A percentile compares a stretch with the other conserved stretches of the same genome.
These are phyloP conservation scores for Candida qinlingensis DNA, from an alignment of 805 yeast species.

Conservation along the genomic window DNA sequence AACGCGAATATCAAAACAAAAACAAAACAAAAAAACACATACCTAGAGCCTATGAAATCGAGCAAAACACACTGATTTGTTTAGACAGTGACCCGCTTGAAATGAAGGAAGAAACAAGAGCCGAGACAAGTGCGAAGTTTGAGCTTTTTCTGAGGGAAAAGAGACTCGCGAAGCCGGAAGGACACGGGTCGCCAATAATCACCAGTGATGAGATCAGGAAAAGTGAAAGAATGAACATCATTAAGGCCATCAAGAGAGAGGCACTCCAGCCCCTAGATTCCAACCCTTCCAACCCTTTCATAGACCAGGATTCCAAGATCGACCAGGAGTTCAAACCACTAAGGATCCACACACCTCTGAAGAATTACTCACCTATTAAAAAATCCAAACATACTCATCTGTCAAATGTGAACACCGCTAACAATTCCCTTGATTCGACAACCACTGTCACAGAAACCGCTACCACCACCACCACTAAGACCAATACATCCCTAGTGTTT, in stretches of 20 bases:
- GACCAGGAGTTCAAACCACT: conserved; percentile 6
- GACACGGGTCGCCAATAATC: not conserved
- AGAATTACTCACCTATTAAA: conserved; percentile 17
- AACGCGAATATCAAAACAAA: not conserved
- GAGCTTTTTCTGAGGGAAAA: not conserved
- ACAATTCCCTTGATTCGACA: not conserved
- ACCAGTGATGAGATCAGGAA: not conserved
- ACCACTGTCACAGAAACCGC: not conserved
- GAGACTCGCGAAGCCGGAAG: not conserved
- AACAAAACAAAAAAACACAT: not conserved
- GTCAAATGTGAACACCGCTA: not conserved
- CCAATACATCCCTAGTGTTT: not conserved
- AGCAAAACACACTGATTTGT: not conserved
- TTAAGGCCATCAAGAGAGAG: conserved; percentile 5
- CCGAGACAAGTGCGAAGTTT: not conserved
- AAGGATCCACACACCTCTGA: conserved; percentile 6
- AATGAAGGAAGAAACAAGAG: not conserved
- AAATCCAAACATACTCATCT: conserved; percentile 2
- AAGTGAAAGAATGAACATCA: not conserved
- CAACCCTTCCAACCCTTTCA: conserved; percentile 22
- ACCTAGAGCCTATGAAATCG: not conserved
- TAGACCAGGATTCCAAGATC: conserved; percentile 9
- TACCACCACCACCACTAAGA: not conserved
- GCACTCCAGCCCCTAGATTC: conserved; percentile 3
- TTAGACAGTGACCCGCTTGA: not conserved